phyloP scores from a whole-genome alignment of 2,329 filamentous ascomycete species.

The Annulohypoxylon truncatum region DNA sequence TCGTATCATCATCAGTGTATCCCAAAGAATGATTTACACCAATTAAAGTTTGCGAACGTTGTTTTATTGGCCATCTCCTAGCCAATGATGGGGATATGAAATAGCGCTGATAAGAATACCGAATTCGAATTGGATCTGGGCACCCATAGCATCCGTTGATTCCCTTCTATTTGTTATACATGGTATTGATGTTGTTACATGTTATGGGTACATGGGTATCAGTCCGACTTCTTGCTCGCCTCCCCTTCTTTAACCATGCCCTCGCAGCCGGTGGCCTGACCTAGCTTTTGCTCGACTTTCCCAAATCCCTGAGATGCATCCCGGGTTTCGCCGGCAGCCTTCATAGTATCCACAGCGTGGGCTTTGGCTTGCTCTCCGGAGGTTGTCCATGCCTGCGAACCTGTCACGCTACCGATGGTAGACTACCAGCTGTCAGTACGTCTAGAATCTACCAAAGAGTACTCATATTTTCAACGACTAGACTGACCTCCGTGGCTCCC shows the following conservation, averaged over 20 bases:
- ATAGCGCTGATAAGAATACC: no score
- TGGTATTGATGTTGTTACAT: neutral
- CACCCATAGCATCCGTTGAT: neutral
- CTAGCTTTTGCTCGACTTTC: slow-evolving; percentile 72
- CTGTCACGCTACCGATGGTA: slow-evolving; percentile 70
- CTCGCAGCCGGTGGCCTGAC: slow-evolving; percentile 72
- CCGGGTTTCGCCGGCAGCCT: slow-evolving; percentile 66
- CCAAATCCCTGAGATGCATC: slow-evolving; percentile 69
- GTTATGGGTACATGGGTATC: neutral
- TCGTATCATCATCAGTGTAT: neutral
- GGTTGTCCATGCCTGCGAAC: slow-evolving; percentile 70
- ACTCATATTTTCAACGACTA: neutral
- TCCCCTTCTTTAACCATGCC: slow-evolving; percentile 75
- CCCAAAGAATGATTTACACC: neutral
- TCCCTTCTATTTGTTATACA: neutral
- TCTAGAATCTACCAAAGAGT: neutral
- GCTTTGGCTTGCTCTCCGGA: slow-evolving; percentile 74
- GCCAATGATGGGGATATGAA: no score
- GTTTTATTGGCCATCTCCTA: no score
- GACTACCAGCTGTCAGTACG: slow-evolving; percentile 54
- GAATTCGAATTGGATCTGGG: no score
- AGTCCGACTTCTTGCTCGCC: slow-evolving; percentile 56
- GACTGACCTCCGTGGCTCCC: slow-evolving; percentile 71
- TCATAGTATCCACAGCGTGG: slow-evolving; percentile 71
- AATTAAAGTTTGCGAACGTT: neutral